Base-by-base conservation (phyloP, 495 filamentous ascomycete genomes). In the Neurospora sp. region DNA sequence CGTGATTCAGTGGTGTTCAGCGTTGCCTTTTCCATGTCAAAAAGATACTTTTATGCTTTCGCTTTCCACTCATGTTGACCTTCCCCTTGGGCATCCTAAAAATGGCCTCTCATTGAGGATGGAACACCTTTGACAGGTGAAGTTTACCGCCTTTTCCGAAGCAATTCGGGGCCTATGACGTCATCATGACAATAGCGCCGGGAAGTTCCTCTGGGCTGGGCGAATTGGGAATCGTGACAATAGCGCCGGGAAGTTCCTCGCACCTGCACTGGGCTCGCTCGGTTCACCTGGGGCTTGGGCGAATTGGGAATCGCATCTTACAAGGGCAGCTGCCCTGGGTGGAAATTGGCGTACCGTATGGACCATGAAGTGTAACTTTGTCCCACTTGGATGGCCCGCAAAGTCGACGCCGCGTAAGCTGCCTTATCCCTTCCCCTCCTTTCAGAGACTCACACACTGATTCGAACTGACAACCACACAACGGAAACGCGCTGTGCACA, bases 91-190 rank as follows among this genome's bases (percentile, higher is more conserved):
- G 23, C 48, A 16, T 62, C 20, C 6, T 35, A 14, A 59, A 23
- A 31, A 59, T 3, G 44, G n/a, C 44, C 7, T 48, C n/a, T 11
- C 3, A 7, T 4, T 31, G 54, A 62, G 23, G 2, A 27, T 31
- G 54, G 54, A 14, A 62, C 54, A 16, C 14, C 48, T 59, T 27
- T 27, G 20, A 14, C 11, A 59, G 48, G 14, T 66, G 31, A 66
- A 66, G 54, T 66, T 66, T 66, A 66, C 54, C 54, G 54, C 54
- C 54, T 66, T 66, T 66, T 66, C 54, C 54, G 54, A 66, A 62
- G 20, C n/a, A 20, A 12, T 54, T 20, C 10, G 20, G 20, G 20
- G 54, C 14, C 1, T 18, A 18, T 66, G 54, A 66, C 54, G 27
- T 66, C 54, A 66, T 35, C 1, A 6, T 35, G 7, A 35, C 12